Base-by-base conservation (phyloP, 768 basidiomycete genomes). In the Dentipellis fragilis region DNA sequence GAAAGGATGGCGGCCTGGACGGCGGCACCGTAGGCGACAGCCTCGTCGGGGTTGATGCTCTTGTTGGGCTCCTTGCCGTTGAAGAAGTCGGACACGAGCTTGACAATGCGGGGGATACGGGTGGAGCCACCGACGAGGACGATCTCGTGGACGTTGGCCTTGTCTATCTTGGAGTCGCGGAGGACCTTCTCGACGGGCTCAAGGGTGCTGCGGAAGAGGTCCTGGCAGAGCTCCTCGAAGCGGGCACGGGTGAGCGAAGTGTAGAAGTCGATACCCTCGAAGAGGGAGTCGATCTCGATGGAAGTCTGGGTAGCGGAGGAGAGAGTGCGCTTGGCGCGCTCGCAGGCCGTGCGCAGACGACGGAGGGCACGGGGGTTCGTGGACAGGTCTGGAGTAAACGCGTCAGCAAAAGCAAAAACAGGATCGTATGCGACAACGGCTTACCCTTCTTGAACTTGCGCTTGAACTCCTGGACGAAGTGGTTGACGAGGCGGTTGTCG, bases 1-100 rank as follows among this genome's bases (percentile, higher is more conserved):
- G 95, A 91, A 56, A 98, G 86, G 66, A 97, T 95, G 65, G 94
- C 95, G 56, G 93, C 95, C 75, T 98, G 94, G 64, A 99, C 93
- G 57, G 95, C 95, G 55, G 95, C 95, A 79, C 95, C 94, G 71
- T 96, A 96, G 17, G 95, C 95, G 57, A 98, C 93, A 55, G 95
- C 94, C 75, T 97, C 95, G 62, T 98, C 95, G 52, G 95, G 95
- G 84, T 98, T 97, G 80, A 98, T 97, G 75, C 87, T 88, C 82
- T 94, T 96, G 81, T 93, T 93, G 66, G 92, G 94, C 77, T 96
- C 93, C 79, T 94, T 93, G 70, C 94, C 94, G 70, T 90, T 91
- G 80, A 97, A 97, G 83, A 89, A 96, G 73, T 97, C 94, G 62
- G 91, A 94, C 56, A 98, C 91, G 68, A 97, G 89, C 75, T 96